Conservation (phyloP, 352 stramenopile genomes). For the Phytopythium delawarense region DNA sequence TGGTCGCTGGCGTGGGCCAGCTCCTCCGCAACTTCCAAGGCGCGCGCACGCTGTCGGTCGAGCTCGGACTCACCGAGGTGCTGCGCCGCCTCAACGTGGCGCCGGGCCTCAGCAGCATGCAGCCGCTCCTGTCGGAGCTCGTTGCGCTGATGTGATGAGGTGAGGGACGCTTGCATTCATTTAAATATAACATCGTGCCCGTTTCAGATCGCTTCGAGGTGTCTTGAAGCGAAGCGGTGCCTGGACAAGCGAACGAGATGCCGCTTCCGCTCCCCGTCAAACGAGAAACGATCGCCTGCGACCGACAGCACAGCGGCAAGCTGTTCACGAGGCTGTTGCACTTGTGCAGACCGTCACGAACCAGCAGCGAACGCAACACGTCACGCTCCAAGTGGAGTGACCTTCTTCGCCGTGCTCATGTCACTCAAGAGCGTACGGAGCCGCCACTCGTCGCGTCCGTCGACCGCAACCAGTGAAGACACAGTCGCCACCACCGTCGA, state of each 20-base stretch:
- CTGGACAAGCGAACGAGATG: not conserved
- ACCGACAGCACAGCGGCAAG: not conserved
- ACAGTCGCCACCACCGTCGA: constrained; percentile 22
- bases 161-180: not conserved
- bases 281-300: not conserved
- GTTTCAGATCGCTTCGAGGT: not conserved
- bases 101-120: constrained; percentile 35
- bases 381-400: not conserved
- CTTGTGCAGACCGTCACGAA: not conserved
- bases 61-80: constrained; percentile 65
- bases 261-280: not conserved
- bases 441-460: not conserved
- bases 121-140: constrained; percentile 56
- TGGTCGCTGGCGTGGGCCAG: constrained; percentile 59
- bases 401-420: not conserved
- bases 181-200: not conserved
- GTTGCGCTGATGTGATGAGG: constrained; percentile 48
- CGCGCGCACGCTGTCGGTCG: constrained; percentile 50
- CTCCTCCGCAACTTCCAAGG: constrained; percentile 58
- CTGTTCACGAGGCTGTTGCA: not conserved
- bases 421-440: not conserved
- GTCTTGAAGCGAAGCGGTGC: not conserved
- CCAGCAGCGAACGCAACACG: not conserved
- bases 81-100: constrained; percentile 44
- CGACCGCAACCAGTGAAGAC: not conserved